phyloP scores from a whole-genome alignment of 139 green algal species.

The Diplosphaera chodatii region DNA sequence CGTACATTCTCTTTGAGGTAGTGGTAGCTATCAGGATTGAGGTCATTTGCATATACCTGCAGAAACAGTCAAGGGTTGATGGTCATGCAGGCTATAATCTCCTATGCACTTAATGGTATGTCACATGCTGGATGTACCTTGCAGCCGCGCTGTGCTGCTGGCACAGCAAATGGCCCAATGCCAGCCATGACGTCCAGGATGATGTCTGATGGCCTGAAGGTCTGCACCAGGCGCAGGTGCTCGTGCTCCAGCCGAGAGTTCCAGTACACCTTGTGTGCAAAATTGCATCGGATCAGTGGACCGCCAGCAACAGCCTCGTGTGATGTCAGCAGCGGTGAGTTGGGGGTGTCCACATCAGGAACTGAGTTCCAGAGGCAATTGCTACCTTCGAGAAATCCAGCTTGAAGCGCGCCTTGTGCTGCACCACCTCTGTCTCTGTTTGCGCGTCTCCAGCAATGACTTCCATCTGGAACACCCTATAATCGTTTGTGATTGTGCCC shows the following conservation, averaged over 20 bases:
- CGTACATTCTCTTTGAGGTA: conserved; percentile 75
- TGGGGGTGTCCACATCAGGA: too few species aligned
- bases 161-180: conserved; percentile 95
- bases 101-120: too few species aligned
- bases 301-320: too few species aligned
- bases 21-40: conserved; percentile 80
- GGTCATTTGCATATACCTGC: conserved; percentile 92
- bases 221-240: conserved; percentile 78
- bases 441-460: conserved; percentile 75
- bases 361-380: too few species aligned
- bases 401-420: conserved; percentile 78
- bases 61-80: too few species aligned
- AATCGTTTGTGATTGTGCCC: conserved; percentile 88
- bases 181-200: conserved; percentile 87
- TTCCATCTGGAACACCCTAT: conserved; percentile 90
- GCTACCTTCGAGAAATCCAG: conserved; percentile 88
- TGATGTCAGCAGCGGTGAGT: too few species aligned
- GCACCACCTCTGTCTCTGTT: conserved; percentile 49
- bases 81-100: too few species aligned
- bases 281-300: too few species aligned
- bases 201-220: conserved; percentile 51
- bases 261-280: conserved; percentile 99
- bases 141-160: conserved; percentile 74
- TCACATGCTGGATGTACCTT: too few species aligned
- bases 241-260: conserved; percentile 94